Conservation (phyloP, 305 asterid species). For the Fraxinus angustifolia region DNA sequence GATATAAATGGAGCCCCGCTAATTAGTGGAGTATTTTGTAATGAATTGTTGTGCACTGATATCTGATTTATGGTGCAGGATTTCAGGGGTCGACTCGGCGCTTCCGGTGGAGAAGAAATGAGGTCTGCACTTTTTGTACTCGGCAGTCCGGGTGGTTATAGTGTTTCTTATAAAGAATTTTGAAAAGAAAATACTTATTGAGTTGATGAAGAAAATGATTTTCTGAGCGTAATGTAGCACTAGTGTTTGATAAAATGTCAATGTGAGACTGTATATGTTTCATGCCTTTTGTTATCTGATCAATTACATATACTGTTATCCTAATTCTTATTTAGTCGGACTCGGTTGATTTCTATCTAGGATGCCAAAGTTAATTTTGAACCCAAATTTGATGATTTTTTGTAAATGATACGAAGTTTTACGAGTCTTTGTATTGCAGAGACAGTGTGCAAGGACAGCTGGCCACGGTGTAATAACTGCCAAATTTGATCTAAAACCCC, state of each 20-base stretch:
- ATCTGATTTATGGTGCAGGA: conserved; percentile 28
- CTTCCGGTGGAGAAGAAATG: conserved; percentile 35
- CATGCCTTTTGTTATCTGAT: neutral
- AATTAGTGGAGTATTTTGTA: neutral
- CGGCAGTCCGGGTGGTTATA: neutral
- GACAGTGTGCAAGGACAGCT: conserved; percentile 35
- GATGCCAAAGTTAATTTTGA: neutral
- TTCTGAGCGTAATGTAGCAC: neutral
- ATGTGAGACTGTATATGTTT: neutral
- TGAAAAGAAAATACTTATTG: neutral
- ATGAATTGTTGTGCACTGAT: neutral
- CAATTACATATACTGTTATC: neutral
- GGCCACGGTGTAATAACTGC: conserved; percentile 49
- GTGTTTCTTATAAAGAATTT: neutral
- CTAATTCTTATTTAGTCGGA: neutral
- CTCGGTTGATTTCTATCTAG: neutral
- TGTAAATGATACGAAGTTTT: neutral
- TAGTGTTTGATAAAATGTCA: conserved; percentile 47
- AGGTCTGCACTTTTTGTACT: conserved; percentile 38
- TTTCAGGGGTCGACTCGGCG: conserved; percentile 45
- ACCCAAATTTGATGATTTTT: neutral
- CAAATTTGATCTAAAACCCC: conserved; percentile 66
- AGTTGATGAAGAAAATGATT: neutral
- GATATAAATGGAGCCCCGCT: neutral
- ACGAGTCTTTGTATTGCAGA: conserved; percentile 38